Evolutionary conservation across 441 rosid genomes (phyloP).

Genomic region (Erysimum pusillum): DNA sequence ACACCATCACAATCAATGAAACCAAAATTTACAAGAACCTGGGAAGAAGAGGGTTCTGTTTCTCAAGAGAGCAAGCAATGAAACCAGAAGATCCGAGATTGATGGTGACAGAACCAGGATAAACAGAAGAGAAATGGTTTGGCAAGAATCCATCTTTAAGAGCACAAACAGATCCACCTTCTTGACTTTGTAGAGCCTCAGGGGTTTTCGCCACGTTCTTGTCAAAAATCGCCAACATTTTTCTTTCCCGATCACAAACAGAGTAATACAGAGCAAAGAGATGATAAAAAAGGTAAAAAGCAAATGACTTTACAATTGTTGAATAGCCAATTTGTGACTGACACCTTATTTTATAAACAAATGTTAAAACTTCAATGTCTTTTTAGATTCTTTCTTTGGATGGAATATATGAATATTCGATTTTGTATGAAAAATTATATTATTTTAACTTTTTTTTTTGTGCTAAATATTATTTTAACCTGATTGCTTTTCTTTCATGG

Average conservation of each 20-base stretch:
- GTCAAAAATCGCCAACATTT: slow-evolving; percentile 90
- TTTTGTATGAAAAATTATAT: not conserved
- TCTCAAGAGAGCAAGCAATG: slow-evolving; percentile 74
- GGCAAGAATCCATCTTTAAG: slow-evolving; percentile 75
- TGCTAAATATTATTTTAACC: no score
- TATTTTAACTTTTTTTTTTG: no score
- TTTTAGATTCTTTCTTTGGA: slow-evolving; percentile 13
- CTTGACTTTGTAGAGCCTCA: slow-evolving; percentile 71
- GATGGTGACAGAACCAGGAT: slow-evolving; percentile 70
- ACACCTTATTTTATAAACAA: slow-evolving; percentile 12
- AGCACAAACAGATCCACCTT: slow-evolving; percentile 59
- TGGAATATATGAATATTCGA: slow-evolving; percentile 32
- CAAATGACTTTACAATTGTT: slow-evolving; percentile 33
- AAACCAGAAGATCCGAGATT: slow-evolving; percentile 82
- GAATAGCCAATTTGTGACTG: slow-evolving; percentile 24
- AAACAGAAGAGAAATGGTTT: slow-evolving; percentile 59
- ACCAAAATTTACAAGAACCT: slow-evolving; percentile 50
- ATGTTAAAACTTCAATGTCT: slow-evolving; percentile 11
- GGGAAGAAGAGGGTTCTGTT: slow-evolving; percentile 88
- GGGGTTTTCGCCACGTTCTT: slow-evolving; percentile 88
- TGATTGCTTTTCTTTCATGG: no score
- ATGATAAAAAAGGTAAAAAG: slow-evolving; percentile 7
- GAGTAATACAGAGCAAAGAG: slow-evolving; percentile 11
- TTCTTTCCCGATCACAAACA: slow-evolving; percentile 26
- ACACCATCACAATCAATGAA: not conserved